Conservation (phyloP, 1,284 basidiomycete genomes). For the Irpex lacteus region DNA sequence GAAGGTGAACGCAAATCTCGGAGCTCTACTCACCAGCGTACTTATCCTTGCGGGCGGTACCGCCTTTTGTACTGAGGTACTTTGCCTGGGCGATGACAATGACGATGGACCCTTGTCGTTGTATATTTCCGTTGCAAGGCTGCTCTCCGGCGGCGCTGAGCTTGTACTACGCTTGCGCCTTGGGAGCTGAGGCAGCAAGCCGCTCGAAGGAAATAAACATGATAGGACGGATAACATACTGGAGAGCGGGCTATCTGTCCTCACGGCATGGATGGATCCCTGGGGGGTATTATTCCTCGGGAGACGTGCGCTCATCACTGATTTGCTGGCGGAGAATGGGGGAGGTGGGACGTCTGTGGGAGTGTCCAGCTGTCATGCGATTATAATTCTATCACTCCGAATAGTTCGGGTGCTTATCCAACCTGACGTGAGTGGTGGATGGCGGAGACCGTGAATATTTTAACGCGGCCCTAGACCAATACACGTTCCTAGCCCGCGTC, state of each 20-base stretch:
- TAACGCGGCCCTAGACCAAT: neutral
- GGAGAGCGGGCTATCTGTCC: neutral
- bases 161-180: neutral
- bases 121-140: neutral
- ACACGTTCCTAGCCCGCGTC: neutral
- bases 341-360: neutral
- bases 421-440: neutral
- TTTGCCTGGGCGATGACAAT: neutral
- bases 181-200: neutral
- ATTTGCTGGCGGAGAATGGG: neutral
- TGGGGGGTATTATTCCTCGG: neutral
- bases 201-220: neutral
- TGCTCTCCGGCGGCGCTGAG: neutral
- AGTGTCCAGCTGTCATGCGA: neutral
- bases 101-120: neutral
- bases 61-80: neutral
- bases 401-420: neutral
- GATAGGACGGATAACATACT: neutral
- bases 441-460: neutral
- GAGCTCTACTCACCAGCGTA: neutral
- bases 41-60: neutral
- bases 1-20: neutral
- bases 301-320: neutral
- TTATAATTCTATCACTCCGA: conserved; percentile 1
- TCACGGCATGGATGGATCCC: neutral